Evolutionary conservation across 179 eudicot species (phyloP), one percentile per base, ranked within the genome.

Genomic region (Dionaea muscipula): DNA sequence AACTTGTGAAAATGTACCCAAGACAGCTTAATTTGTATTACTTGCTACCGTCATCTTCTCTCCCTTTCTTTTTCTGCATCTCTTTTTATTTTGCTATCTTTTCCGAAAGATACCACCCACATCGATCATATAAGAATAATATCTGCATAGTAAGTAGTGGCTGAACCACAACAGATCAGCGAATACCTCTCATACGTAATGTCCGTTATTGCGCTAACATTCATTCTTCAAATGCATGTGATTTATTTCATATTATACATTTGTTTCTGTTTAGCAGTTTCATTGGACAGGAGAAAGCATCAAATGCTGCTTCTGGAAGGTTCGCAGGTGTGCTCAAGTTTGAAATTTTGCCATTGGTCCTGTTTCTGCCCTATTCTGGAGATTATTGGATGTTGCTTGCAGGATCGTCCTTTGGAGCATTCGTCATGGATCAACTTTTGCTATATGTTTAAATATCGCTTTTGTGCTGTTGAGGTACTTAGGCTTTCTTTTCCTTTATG

Each of bases 291-390:
- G 37, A 75, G 76, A 68, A 72, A 72, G 35, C 81, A 75, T 56
- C 57, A 69, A 47, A 58, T 68, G 72, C 70, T 75, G 57, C 66
- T 82, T 54, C 79, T 73, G 19, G 94, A 82, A 64, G 79, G 68
- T 43, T 72, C 84, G 48, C 72, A 79, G 82, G 86, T 80, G 61
- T 55, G 56, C 18, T 38, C 19, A 17, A 31, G 20, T 31, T 8
- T 12, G 27, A 41, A 15, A 0, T 49, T 31, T 31, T 39, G 49
- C 1, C 26, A 38, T 52, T 20, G 10, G 31, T 26, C 11, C 21
- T 52, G 17, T 31, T 27, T 12, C 9, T 12, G 11, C 7, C 14
- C 31, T 7, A 15, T 9, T 49, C 31, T 20, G 26, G n/a, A 17
- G 53, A 28, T 58, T 47, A 22, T 47, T 47, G 15, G 7, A 22